Evolutionary conservation across 371 early-diverging fungal genomes (phyloP).

Genomic region (Nematocida sp.): DNA sequence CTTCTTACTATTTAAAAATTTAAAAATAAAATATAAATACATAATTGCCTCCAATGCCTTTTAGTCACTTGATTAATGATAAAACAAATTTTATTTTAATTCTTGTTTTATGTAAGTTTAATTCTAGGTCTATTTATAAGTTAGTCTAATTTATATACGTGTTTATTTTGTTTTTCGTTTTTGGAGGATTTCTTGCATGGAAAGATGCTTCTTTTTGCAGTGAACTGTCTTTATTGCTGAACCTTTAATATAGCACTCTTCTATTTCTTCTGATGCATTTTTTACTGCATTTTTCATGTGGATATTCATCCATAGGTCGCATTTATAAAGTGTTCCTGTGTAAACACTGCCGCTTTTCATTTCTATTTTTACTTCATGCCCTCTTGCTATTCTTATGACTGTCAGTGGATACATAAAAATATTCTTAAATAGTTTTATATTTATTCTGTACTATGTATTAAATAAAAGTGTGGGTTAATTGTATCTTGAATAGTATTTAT

Average conservation of each 20-base stretch:
- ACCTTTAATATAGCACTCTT: constrained; percentile 67
- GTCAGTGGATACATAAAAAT: constrained; percentile 71
- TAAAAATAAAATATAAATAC: constrained; percentile 33
- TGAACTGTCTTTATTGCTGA: constrained; percentile 63
- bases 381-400: constrained; percentile 71
- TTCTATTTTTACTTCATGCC: constrained; percentile 78
- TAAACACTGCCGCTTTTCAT: constrained; percentile 92
- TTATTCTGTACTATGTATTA: too few species aligned
- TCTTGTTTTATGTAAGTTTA: background rate
- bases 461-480: too few species aligned
- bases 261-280: constrained; percentile 37
- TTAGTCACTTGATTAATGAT: background rate
- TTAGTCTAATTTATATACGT: background rate
- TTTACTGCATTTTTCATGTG: constrained; percentile 83
- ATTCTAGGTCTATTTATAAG: constrained; percentile 5
- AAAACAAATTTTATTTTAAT: background rate
- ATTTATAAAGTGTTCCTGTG: constrained; percentile 88
- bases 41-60: background rate
- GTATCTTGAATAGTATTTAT: too few species aligned
- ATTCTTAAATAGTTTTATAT: background rate
- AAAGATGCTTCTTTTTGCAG: constrained; percentile 57
- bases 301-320: constrained; percentile 91
- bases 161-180: constrained; percentile 32
- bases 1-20: constrained; percentile 25
- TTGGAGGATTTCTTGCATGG: constrained; percentile 57